Base-by-base conservation (phyloP, 1,284 basidiomycete genomes). In the Ganoderma sp. region DNA sequence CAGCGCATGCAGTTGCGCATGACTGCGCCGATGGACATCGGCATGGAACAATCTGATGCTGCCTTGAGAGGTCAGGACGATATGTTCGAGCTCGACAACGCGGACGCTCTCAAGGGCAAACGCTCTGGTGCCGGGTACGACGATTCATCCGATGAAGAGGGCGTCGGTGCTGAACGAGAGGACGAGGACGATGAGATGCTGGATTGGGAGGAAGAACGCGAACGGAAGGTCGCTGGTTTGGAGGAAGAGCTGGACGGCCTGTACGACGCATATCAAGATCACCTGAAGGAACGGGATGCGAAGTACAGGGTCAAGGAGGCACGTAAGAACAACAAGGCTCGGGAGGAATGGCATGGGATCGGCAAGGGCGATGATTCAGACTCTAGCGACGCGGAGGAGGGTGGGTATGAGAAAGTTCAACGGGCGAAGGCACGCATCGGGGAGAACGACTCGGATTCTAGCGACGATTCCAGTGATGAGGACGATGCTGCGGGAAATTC, bases 1-100 rank as follows among this genome's bases (percentile, higher is more conserved):
- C 95, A 96, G 79, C 93, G 97, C 71, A 94, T 99, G 88, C 98
- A 99, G 79, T 87, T 99, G 59, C 92, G 95, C 77, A 99, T 99
- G 98, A 96, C 93, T 8, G 96, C 96, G 9, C 98, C 96, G 32
- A 83, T 97, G 75, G 96, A 99, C 71, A 96, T 98, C 72, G 98
- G 97, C 79, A 83, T 99, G 75, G 96, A 99, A 75, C 90, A 93
- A 75, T 84, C 84, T 56, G 95, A 97, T 76, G 81, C 87, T 15
- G 85, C 90, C 12, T 84, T 97, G 9, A 85, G 83, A 48, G 92
- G 91, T 7, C 90, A 92, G 74, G 91, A 92, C 25, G 95, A 98
- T 75, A 84, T 97, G 52, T 98, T 98, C 75, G 94, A 97, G 76
- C 85, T 98, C 42, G 88, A 84, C 59, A 83, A 87, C 57, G 87